A percentile compares a stretch with the other conserved stretches of the same genome.
Conservation (phyloP, 805 yeast genomes). For the Wickerhamomyces bovis region DNA sequence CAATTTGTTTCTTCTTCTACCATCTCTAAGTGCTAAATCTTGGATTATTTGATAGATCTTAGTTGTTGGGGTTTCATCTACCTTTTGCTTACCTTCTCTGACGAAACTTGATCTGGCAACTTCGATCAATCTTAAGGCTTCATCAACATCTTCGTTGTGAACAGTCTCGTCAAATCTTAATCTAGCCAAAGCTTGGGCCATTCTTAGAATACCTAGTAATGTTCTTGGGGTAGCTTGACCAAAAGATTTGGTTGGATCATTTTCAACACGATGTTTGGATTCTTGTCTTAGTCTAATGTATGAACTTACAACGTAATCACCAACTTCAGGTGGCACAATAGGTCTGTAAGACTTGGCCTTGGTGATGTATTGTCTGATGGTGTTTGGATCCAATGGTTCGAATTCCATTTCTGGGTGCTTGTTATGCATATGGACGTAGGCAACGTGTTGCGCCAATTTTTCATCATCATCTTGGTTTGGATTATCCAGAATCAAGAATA, state of each 20-base stretch:
- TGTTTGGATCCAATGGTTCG: conserved; percentile 69
- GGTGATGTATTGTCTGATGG: conserved; percentile 83
- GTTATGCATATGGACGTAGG: conserved; percentile 92
- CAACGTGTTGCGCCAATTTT: conserved; percentile 85
- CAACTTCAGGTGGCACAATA: conserved; percentile 72
- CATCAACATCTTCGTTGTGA: conserved; percentile 80
- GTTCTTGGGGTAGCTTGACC: conserved; percentile 96
- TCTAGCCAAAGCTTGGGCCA: conserved; percentile 93
- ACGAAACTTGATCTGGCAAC: conserved; percentile 79
- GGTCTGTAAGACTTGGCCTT: conserved; percentile 85
- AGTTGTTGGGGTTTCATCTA: conserved; percentile 62
- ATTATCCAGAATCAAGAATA: conserved; percentile 80
- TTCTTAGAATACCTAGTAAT: conserved; percentile 79
- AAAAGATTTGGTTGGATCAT: conserved; percentile 63
- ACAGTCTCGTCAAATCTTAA: conserved; percentile 75
- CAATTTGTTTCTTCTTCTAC: conserved; percentile 27
- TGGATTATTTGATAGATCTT: conserved; percentile 69
- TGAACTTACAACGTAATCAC: conserved; percentile 77
- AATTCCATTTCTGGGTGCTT: conserved; percentile 74
- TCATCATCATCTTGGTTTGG: conserved; percentile 79
- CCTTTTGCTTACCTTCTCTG: conserved; percentile 43
- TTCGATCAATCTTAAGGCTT: conserved; percentile 79
- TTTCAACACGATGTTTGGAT: conserved; percentile 66
- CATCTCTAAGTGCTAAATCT: conserved; percentile 41
- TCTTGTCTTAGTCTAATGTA: conserved; percentile 93